These are phyloP conservation scores for Leersia perrieri DNA, from an alignment of 176 grass and related monocot genomes.

Conservation along the genomic window DNA sequence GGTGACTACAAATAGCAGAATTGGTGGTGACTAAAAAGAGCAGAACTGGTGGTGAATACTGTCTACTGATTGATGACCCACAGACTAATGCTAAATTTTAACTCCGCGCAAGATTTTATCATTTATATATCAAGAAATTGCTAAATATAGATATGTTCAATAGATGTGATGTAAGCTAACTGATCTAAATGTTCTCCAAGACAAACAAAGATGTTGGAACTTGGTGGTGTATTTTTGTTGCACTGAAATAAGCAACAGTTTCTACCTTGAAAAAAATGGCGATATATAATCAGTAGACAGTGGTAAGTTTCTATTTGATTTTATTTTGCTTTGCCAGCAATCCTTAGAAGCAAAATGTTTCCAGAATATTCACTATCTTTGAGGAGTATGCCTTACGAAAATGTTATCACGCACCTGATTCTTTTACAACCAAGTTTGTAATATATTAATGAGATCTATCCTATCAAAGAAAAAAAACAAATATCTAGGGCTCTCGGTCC, in stretches of 20 bases:
- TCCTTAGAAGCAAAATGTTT: too few species aligned
- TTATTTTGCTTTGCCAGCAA: too few species aligned
- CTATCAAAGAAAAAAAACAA: too few species aligned
- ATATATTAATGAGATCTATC: too few species aligned
- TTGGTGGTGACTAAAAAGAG: conserved; percentile 16
- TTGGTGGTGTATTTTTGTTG: neutral
- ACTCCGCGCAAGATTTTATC: neutral
- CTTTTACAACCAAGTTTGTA: too few species aligned
- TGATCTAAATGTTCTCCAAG: neutral
- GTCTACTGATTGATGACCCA: neutral
- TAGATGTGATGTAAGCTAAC: neutral
- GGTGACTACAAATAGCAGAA: conserved; percentile 30
- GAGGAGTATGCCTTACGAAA: too few species aligned
- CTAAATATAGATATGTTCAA: neutral
- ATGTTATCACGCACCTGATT: too few species aligned
- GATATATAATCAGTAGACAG: neutral
- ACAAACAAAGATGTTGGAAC: neutral
- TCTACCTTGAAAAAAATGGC: neutral
- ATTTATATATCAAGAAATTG: neutral
- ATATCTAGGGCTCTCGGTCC: too few species aligned
- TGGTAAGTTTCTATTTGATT: too few species aligned
- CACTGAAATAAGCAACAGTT: neutral
- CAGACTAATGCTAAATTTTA: neutral
- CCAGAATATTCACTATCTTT: too few species aligned
- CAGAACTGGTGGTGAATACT: neutral